Evolutionary conservation across 75 land plant species (phyloP), one percentile per base, ranked within the genome.

Genomic region (Chamaecyparis obtusa): DNA sequence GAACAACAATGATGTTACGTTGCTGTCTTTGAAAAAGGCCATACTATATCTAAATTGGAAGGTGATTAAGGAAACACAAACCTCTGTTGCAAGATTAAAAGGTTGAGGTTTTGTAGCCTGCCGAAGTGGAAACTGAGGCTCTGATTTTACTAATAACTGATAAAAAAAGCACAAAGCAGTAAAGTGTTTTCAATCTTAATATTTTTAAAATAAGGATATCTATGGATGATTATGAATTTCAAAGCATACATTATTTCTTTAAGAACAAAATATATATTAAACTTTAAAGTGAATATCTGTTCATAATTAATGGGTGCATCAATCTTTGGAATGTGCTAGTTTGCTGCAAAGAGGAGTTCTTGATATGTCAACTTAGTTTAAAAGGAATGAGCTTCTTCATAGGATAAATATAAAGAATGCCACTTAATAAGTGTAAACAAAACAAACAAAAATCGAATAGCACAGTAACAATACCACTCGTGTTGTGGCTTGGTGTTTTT

Each of bases 61-160:
- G 27, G 10, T 24, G 83, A 41, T 19, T 57, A 3, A 75, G 87
- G 49, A 41, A 85, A 44, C 49, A 16, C 86, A 85, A 82, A 96
- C 99, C 95, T 98, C 99, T 5, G 99, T 96, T 9, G 91, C 89
- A 21, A 98, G 97, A 84, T 95, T 93, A 87, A 98, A 98, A 24
- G 99, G 99, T 86, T 92, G 90, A 35, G 97, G 96, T 16, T 21
- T 90, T 51, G 95, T 98, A 43, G 85, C 86, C 76, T 87, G 88
- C 15, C 87, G 94, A 71, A 90, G 39, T 81, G 83, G 43, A 56
- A 90, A 90, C 72, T 89, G 85, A 64, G 91, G 67, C 48, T 95
- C 95, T 43, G 95, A 94, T 51, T 90, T 90, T 60, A 98, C 30
- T 49, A 98, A 93, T 55, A 98, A 92, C 99, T 98, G 93, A 30